A percentile compares a stretch with the other conserved stretches of the same genome.
Conservation (phyloP, 805 yeast genomes). For the Maudiozyma barnettii region DNA sequence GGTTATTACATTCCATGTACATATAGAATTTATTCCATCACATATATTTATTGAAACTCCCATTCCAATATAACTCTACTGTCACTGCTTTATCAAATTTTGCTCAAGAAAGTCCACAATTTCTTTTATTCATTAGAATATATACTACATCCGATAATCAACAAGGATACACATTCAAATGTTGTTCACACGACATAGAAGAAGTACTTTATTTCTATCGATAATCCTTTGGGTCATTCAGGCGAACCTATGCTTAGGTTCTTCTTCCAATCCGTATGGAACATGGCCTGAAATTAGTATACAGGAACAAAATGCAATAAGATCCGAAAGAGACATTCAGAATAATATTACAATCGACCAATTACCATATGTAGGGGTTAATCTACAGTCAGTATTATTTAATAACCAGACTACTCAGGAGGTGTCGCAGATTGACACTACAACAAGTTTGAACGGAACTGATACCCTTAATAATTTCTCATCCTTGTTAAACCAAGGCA, state of each 20-base stretch:
- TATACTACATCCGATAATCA: no score
- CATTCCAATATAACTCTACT: no score
- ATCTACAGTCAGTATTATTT: constrained; percentile 28
- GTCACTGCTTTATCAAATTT: no score
- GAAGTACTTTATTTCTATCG: background rate
- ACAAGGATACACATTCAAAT: background rate
- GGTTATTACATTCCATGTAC: no score
- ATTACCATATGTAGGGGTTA: constrained; percentile 33
- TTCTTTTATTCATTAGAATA: no score
- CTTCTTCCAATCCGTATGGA: background rate
- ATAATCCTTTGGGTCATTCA: background rate
- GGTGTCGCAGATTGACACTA: constrained; percentile 17
- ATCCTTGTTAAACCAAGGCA: constrained; percentile 35
- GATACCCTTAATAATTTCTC: constrained; percentile 24
- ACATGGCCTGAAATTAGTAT: constrained; percentile 29
- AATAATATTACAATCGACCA: constrained; percentile 34
- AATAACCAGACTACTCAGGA: constrained; percentile 18
- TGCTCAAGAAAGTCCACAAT: no score
- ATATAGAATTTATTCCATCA: no score
- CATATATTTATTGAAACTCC: no score
- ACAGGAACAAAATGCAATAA: constrained; percentile 27
- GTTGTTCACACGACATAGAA: background rate
- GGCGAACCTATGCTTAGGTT: background rate
- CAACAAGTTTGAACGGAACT: constrained; percentile 4
- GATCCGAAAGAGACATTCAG: constrained; percentile 42